Conservation (phyloP, 2,329 filamentous ascomycete species). For the Phialophora chinensis region DNA sequence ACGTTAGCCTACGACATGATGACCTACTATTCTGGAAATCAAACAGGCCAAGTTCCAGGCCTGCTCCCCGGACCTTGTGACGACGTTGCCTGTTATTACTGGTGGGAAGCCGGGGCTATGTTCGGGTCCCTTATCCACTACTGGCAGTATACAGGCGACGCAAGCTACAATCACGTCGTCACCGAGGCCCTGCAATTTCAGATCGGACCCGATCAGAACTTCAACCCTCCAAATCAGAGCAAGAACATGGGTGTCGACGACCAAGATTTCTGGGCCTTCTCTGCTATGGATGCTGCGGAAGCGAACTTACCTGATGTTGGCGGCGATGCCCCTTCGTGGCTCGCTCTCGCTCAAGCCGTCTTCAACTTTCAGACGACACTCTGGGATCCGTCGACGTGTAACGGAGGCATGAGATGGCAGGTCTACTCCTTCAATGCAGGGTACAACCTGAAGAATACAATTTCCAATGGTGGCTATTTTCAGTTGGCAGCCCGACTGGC, state of each 20-base stretch:
- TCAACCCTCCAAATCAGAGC: slow-evolving; percentile 51
- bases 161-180: slow-evolving; percentile 49
- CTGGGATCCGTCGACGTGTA: slow-evolving; percentile 70
- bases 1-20: slow-evolving; percentile 45
- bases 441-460: slow-evolving; percentile 59
- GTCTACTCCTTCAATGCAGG: slow-evolving; percentile 65
- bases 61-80: slow-evolving; percentile 43
- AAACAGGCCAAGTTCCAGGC: slow-evolving; percentile 43
- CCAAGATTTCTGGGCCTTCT: slow-evolving; percentile 47
- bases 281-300: slow-evolving; percentile 48
- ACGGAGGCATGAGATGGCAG: slow-evolving; percentile 80
- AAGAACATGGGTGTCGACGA: slow-evolving; percentile 46
- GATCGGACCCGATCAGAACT: slow-evolving; percentile 47
- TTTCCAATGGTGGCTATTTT: slow-evolving; percentile 60
- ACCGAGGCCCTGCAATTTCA: slow-evolving; percentile 49
- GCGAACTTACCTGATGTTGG: slow-evolving; percentile 46
- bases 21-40: slow-evolving; percentile 45
- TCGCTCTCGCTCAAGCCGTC: slow-evolving; percentile 73
- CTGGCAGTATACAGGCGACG: slow-evolving; percentile 51
- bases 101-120: slow-evolving; percentile 49
- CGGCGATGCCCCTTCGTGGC: slow-evolving; percentile 66
- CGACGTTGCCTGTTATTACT: slow-evolving; percentile 42
- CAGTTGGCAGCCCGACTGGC: slow-evolving; percentile 54
- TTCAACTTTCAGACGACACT: slow-evolving; percentile 76
- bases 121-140: slow-evolving; percentile 50